Conservation (phyloP, 306 rosid species). For the Vachellia collinsii region DNA sequence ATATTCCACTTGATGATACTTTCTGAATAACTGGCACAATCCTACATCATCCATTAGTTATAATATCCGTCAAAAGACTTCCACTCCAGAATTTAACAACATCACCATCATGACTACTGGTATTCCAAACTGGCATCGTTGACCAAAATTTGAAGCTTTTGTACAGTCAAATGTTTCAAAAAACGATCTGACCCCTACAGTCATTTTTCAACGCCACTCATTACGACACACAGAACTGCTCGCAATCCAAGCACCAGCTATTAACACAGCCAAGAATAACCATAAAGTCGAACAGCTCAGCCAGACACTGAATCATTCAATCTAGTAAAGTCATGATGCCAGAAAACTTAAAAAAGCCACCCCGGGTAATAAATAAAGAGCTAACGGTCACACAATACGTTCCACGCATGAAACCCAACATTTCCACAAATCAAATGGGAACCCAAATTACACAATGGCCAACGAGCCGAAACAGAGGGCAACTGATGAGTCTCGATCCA, state of each 20-base stretch:
- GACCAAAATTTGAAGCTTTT: background rate
- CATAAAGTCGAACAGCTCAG: constrained; percentile 47
- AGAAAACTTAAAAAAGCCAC: constrained; percentile 12
- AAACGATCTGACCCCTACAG: constrained; percentile 14
- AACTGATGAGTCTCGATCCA: constrained; percentile 49
- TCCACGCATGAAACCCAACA: constrained; percentile 41
- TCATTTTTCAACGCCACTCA: constrained; percentile 31
- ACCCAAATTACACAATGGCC: constrained; percentile 41
- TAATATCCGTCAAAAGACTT: constrained; percentile 1
- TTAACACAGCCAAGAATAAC: constrained; percentile 27
- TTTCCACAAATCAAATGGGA: constrained; percentile 37
- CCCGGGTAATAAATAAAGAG: constrained; percentile 29
- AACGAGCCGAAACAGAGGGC: constrained; percentile 26
- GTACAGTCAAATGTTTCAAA: background rate
- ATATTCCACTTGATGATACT: constrained; percentile 15
- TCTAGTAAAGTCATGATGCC: constrained; percentile 45
- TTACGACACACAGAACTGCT: constrained; percentile 27
- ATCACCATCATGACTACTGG: constrained; percentile 2
- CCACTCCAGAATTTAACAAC: background rate
- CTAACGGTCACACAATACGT: constrained; percentile 32
- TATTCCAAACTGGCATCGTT: constrained; percentile 37
- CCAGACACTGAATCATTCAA: constrained; percentile 45
- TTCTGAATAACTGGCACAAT: constrained; percentile 2
- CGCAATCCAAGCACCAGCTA: constrained; percentile 37
- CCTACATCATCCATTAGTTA: constrained; percentile 9